Conservation (phyloP, 805 yeast species). For the Candida dajiaensis region DNA sequence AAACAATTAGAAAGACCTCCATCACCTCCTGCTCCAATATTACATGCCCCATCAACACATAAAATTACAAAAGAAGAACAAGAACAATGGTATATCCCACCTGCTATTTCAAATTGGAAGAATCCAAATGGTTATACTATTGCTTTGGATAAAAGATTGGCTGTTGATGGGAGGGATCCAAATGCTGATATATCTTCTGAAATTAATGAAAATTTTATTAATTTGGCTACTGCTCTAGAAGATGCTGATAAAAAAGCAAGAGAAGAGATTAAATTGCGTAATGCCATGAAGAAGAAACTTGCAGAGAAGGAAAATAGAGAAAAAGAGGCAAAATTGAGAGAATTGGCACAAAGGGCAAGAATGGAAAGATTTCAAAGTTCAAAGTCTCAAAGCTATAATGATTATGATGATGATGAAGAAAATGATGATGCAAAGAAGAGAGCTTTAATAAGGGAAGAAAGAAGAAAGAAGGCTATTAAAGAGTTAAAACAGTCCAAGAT, state of each 20-base stretch:
- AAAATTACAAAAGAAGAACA: conserved; percentile 66
- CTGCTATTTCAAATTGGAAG: conserved; percentile 93
- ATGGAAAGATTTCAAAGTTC: conserved; percentile 24
- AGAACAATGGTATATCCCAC: conserved; percentile 80
- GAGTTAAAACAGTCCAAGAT: conserved; percentile 38
- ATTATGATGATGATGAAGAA: not conserved
- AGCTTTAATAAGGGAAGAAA: conserved; percentile 35
- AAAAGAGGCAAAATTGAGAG: conserved; percentile 45
- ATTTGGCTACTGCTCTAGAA: conserved; percentile 66
- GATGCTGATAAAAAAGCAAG: conserved; percentile 59
- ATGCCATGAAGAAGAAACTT: conserved; percentile 40
- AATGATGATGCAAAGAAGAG: conserved; percentile 26
- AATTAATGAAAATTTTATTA: conserved; percentile 52
- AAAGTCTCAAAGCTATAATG: too few species aligned
- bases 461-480: conserved; percentile 41
- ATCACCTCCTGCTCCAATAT: conserved; percentile 68
- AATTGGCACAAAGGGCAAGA: conserved; percentile 45
- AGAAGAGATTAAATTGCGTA: conserved; percentile 46
- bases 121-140: conserved; percentile 87
- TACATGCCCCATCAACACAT: conserved; percentile 36
- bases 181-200: conserved; percentile 31
- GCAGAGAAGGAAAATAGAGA: conserved; percentile 44
- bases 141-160: conserved; percentile 68
- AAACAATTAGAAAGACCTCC: conserved; percentile 69
- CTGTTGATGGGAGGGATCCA: conserved; percentile 37